These are phyloP conservation scores for Orbilia brochopaga DNA, from an alignment of 2,329 filamentous ascomycete genomes.

Conservation along the genomic window DNA sequence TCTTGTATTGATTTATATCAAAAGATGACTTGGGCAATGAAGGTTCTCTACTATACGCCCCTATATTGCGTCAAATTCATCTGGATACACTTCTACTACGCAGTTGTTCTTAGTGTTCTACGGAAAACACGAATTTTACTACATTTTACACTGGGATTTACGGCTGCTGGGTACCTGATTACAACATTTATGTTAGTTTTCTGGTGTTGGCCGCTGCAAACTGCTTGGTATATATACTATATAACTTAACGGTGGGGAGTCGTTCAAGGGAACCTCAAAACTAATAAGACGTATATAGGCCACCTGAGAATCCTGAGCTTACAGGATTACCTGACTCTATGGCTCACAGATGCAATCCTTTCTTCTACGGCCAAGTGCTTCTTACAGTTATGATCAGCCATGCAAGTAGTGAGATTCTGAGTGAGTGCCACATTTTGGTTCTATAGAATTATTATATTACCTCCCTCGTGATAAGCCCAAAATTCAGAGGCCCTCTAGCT, in stretches of 20 bases:
- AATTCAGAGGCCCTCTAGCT: too few relatives aligned
- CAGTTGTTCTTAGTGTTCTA: neutral
- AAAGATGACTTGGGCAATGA: slow-evolving; percentile 21
- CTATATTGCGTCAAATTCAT: slow-evolving; percentile 15
- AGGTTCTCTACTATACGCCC: slow-evolving; percentile 25
- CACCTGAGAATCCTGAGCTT: neutral
- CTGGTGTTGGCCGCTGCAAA: neutral
- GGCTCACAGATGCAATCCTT: slow-evolving; percentile 2
- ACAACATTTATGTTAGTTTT: slow-evolving; percentile 6
- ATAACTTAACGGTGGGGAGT: too few relatives aligned
- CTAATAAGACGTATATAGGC: neutral
- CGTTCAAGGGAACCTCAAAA: too few relatives aligned
- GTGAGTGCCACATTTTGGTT: neutral
- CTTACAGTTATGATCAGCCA: neutral
- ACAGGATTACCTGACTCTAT: too few relatives aligned
- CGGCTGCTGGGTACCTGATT: slow-evolving; percentile 3
- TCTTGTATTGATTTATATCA: neutral
- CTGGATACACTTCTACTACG: slow-evolving; percentile 20
- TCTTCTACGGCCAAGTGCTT: neutral
- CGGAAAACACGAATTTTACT: slow-evolving; percentile 3
- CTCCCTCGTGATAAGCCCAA: too few relatives aligned
- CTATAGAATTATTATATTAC: too few relatives aligned
- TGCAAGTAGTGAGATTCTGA: slow-evolving; percentile 1
- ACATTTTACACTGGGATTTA: slow-evolving; percentile 17
- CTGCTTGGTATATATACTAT: slow-evolving; percentile 6